These are phyloP conservation scores for Torrubiellomyces zombiae DNA, from an alignment of 2,329 filamentous ascomycete species.

Conservation along the genomic window DNA sequence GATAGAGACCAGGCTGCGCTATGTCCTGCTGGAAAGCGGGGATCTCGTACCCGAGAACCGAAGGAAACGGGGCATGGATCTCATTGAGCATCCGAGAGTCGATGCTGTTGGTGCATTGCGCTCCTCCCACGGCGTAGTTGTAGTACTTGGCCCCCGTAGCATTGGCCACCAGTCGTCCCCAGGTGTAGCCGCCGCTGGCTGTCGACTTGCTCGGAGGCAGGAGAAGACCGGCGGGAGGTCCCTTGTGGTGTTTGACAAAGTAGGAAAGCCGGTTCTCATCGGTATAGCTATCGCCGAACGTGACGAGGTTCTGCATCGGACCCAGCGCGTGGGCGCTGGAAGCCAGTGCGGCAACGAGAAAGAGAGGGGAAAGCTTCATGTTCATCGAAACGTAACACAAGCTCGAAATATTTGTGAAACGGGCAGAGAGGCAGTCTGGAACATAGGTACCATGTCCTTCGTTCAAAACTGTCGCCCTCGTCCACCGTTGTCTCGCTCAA, in stretches of 20 bases:
- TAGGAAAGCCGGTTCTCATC: constrained; percentile 53
- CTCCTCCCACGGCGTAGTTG: constrained; percentile 59
- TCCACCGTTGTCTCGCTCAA: too few species aligned
- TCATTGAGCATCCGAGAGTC: constrained; percentile 34
- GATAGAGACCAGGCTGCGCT: constrained; percentile 20
- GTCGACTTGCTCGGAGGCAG: constrained; percentile 32
- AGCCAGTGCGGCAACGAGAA: too few species aligned
- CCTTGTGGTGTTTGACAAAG: constrained; percentile 40
- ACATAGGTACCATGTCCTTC: too few species aligned
- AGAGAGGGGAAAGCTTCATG: too few species aligned
- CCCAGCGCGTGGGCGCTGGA: too few species aligned
- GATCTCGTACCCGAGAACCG: constrained; percentile 44
- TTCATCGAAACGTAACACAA: too few species aligned
- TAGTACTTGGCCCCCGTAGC: constrained; percentile 38
- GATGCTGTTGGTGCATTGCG: constrained; percentile 55
- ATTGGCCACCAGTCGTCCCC: constrained; percentile 50
- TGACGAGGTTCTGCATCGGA: constrained; percentile 35
- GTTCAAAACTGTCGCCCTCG: too few species aligned
- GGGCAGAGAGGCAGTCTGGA: too few species aligned
- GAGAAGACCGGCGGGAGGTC: constrained; percentile 43
- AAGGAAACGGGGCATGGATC: constrained; percentile 41
- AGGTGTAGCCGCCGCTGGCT: constrained; percentile 47
- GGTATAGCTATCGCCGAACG: constrained; percentile 63
- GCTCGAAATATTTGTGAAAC: too few species aligned
- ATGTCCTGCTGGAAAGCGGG: constrained; percentile 37